Evolutionary conservation across 1,139 yeast species (phyloP).

Genomic region (Magnusiomyces tetraspermus): DNA sequence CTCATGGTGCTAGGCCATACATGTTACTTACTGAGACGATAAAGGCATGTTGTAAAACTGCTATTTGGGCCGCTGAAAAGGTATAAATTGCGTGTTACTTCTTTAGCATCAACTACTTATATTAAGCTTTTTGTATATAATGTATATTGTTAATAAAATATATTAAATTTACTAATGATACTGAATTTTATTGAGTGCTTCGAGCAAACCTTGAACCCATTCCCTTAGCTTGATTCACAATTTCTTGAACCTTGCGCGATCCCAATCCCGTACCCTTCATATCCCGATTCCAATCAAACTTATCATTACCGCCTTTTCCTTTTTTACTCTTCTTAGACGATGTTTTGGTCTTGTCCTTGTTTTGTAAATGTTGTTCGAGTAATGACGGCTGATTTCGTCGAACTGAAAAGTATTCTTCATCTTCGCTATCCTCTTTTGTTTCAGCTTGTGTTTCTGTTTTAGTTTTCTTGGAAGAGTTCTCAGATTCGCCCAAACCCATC

Average conservation of each 20-base stretch:
- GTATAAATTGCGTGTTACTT: constrained; percentile 41
- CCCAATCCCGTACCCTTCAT: constrained; percentile 8
- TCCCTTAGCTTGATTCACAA: constrained; percentile 12
- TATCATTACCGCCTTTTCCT: not conserved
- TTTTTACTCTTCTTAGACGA: not conserved
- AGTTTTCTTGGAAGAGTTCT: not conserved
- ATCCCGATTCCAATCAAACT: constrained; percentile 14
- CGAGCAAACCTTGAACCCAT: constrained; percentile 11
- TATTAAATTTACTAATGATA: not conserved
- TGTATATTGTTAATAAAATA: not conserved
- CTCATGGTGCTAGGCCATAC: constrained; percentile 90
- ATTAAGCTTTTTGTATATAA: not conserved
- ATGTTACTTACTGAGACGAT: constrained; percentile 78
- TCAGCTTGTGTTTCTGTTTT: not conserved
- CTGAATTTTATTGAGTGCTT: not conserved
- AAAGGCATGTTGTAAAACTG: constrained; percentile 69
- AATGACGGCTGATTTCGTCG: constrained; percentile 8
- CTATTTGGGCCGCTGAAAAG: constrained; percentile 90
- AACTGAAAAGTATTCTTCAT: constrained; percentile 2
- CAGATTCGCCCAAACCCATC: constrained; percentile 12
- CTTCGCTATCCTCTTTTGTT: not conserved
- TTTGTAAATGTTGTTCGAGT: constrained; percentile 14
- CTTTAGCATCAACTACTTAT: not conserved
- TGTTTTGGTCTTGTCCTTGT: constrained; percentile 6
- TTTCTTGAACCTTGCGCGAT: constrained; percentile 8